A percentile compares a stretch with the other conserved stretches of the same genome.
These are phyloP conservation scores for Paraphysoderma sedebokerense DNA, from an alignment of 371 early-diverging fungal species.

Conservation along the genomic window DNA sequence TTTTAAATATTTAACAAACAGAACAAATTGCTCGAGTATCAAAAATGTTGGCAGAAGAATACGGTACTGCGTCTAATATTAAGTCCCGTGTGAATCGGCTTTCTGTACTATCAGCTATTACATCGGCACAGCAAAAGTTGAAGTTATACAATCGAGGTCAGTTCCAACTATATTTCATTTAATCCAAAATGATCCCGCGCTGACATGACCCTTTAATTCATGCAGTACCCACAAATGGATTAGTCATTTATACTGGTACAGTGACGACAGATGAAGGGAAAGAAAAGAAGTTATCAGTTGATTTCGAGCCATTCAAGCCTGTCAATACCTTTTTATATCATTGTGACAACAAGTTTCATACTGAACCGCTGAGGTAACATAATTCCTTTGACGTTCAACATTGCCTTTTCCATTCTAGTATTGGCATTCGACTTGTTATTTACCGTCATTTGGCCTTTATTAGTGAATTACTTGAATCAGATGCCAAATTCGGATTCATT, in stretches of 20 bases:
- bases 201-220: conserved; percentile 8
- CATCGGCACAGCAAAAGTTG: conserved; percentile 95
- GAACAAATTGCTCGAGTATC: conserved; percentile 85
- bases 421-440: background rate
- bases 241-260: conserved; percentile 93
- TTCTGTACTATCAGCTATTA: conserved; percentile 96
- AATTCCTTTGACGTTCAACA: too few relatives aligned
- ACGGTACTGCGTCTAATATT: conserved; percentile 99
- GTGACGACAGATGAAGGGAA: conserved; percentile 97
- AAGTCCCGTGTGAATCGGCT: conserved; percentile 98
- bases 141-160: conserved; percentile 79
- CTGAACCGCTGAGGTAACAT: conserved; percentile 87
- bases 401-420: background rate
- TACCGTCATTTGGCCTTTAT: too few relatives aligned
- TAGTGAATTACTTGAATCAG: conserved; percentile 85
- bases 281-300: conserved; percentile 98
- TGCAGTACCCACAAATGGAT: conserved; percentile 80
- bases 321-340: conserved; percentile 99
- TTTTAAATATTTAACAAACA: conserved; percentile 39
- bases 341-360: conserved; percentile 99
- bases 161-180: background rate
- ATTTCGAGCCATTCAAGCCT: conserved; percentile 98
- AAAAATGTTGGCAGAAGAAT: conserved; percentile 98
- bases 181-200: conserved; percentile 7
- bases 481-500: conserved; percentile 98